Evolutionary conservation across 176 grass and related monocot genomes (phyloP), one percentile per base, ranked within the genome.

Genomic region (Elymus sibiricus): DNA sequence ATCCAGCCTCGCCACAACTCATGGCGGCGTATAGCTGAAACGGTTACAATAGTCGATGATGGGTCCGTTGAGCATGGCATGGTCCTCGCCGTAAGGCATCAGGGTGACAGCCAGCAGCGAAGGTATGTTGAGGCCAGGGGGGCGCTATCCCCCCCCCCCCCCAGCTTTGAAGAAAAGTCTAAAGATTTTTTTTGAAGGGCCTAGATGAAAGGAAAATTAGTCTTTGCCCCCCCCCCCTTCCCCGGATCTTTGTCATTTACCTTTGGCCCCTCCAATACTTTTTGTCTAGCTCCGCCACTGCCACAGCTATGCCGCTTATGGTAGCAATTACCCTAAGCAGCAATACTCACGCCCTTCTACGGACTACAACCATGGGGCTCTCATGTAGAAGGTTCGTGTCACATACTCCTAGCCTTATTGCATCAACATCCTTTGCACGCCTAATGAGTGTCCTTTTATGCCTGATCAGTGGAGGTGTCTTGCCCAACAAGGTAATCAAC

Each of bases 401-500:
- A 27, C 74, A 79, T 73, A 78, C 15, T 79, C 83, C 16, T n/a
- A 88, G 7, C 37, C 19, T 71, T 79, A 25, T 6, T 1, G 7
- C 3, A 43, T 76, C 69, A 32, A 3, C 31, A 3, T 83, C 43
- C 7, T 10, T 12, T 88, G 0, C n/a, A n/a, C n/a, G n/a, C n/a
- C n/a, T n/a, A n/a, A n/a, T n/a, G n/a, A n/a, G n/a, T n/a, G n/a
- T n/a, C n/a, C n/a, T n/a, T n/a, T n/a, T 39, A 7, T 62, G 2
- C 21, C 7, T 55, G 16, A 46, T 90, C 40, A 92, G 92, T 24
- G 82, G 87, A 79, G 93, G 89, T 29, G 81, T 98, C 39, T 25
- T 76, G 61, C 78, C 91, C 26, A 91, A 98, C 86, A 98, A 92
- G 93, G 91, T 98, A 49, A n/a, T 82, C 31, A 32, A 32, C 31